Evolutionary conservation across 2,329 filamentous ascomycete genomes (phyloP).

Genomic region (Neurospora crassa): DNA sequence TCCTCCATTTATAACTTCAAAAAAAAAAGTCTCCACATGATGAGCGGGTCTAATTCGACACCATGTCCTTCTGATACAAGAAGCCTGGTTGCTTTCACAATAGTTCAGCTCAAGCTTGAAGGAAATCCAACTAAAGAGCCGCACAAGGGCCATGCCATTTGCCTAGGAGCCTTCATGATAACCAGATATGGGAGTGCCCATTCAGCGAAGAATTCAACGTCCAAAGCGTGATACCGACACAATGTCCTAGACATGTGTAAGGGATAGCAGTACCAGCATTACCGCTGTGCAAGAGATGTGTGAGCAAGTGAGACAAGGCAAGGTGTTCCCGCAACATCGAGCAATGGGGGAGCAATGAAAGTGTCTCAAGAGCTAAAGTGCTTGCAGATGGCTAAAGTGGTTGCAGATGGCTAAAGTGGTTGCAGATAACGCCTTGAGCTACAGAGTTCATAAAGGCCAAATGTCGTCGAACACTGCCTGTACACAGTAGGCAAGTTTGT

Average conservation of each 20-base stretch:
- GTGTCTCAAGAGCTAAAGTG: background rate
- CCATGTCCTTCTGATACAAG: background rate
- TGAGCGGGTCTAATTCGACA: background rate
- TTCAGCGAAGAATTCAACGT: background rate
- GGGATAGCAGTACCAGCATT: background rate
- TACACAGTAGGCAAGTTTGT: background rate
- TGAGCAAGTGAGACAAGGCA: background rate
- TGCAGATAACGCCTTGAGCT: background rate
- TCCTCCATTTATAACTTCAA: too few species aligned
- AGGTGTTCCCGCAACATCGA: background rate
- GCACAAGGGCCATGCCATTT: background rate
- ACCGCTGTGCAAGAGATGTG: background rate
- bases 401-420: background rate
- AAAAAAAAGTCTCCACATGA: background rate
- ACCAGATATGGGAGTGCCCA: background rate
- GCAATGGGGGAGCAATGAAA: background rate
- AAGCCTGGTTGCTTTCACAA: background rate
- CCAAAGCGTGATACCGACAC: background rate
- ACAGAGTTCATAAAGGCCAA: background rate
- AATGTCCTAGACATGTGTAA: background rate
- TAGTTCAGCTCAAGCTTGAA: background rate
- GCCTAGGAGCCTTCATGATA: background rate
- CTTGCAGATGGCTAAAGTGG: background rate
- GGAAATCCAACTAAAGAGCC: background rate
- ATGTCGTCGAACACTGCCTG: background rate